Evolutionary conservation across 805 yeast genomes (phyloP), one percentile per base, ranked within the genome.

Genomic region (Metschnikowia aberdeeniae): DNA sequence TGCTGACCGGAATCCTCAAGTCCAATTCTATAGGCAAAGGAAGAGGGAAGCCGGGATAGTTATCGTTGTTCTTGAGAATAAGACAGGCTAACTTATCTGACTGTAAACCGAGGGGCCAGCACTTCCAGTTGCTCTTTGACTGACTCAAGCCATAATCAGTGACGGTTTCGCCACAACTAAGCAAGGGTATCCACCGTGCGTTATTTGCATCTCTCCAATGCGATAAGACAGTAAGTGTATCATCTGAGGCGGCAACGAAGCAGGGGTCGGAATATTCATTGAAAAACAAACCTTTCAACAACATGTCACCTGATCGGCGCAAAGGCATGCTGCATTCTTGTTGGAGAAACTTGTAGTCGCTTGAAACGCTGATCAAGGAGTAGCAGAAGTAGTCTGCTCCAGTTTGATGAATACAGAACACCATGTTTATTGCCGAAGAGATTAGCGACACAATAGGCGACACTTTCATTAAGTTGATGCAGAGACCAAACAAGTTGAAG

Each of bases 221-320:
- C 20, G 82, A 73, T 17, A 93, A 68, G 0, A 88, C 78, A 28
- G 86, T 63, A 32, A 93, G 70, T 9, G 82, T 76, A 49, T 89
- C 89, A 51, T 84, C 89, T 28, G 74, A 70, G n/a, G 95, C 96
- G 0, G 68, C 63, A 44, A 83, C 85, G 6, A 90, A 62, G 51
- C 93, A 86, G 1, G 99, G 99, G 62, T 92, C 97, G 17, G 96
- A 96, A 56, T 78, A 83, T 36, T 83, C 82, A 35, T 88, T 84
- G 70, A 92, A 93, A 58, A 93, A 89, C n/a, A 87, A 61, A 2
- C 90, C 84, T 51, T 78, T 80, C 52, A 85, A 63, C 45, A 70
- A 65, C 56, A 68, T 75, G 55, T 70, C 54, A 44, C 49, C 49
- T 2, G 44, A 36, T 3, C 46, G 45, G 28, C 54, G 57, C 33